phyloP scores from a whole-genome alignment of 352 stramenopile species.

The Phytopythium aichiense region DNA sequence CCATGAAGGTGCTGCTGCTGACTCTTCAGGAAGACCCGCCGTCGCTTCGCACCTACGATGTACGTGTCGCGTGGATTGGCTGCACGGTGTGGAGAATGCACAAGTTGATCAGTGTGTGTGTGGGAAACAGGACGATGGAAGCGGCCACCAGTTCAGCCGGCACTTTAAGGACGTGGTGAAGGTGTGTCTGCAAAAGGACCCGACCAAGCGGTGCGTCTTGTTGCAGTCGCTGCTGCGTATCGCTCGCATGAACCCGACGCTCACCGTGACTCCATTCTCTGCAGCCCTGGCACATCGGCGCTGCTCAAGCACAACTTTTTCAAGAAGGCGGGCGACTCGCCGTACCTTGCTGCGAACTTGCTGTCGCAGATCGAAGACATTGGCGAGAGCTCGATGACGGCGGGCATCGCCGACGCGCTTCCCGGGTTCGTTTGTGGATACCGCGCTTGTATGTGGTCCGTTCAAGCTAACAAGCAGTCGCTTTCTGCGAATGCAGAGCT shows the following conservation, averaged over 20 bases:
- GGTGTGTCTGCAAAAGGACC: constrained; percentile 86
- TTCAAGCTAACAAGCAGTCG: background rate
- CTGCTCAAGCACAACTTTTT: constrained; percentile 90
- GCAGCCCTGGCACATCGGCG: constrained; percentile 70
- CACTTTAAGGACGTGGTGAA: constrained; percentile 90
- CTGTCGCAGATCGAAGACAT: constrained; percentile 84
- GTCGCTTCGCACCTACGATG: constrained; percentile 86
- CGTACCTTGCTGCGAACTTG: constrained; percentile 59
- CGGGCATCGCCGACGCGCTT: constrained; percentile 72
- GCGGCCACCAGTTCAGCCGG: constrained; percentile 73
- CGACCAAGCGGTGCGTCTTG: constrained; percentile 64
- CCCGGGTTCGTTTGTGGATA: constrained; percentile 44
- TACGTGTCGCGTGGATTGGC: constrained; percentile 21
- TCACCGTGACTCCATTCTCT: constrained; percentile 1
- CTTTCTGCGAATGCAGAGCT: constrained; percentile 29
- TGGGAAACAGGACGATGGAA: constrained; percentile 68
- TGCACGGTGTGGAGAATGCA: background rate
- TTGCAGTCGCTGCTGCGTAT: background rate
- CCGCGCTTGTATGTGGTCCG: background rate
- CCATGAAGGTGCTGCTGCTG: constrained; percentile 98
- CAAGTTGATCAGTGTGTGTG: constrained; percentile 1
- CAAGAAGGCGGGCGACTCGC: constrained; percentile 78
- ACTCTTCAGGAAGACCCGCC: constrained; percentile 97
- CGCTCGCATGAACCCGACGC: background rate
- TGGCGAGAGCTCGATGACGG: constrained; percentile 85